Evolutionary conservation across 495 filamentous ascomycete species (phyloP), one percentile per base, ranked within the genome.

Genomic region (Penicillium mononematosum): DNA sequence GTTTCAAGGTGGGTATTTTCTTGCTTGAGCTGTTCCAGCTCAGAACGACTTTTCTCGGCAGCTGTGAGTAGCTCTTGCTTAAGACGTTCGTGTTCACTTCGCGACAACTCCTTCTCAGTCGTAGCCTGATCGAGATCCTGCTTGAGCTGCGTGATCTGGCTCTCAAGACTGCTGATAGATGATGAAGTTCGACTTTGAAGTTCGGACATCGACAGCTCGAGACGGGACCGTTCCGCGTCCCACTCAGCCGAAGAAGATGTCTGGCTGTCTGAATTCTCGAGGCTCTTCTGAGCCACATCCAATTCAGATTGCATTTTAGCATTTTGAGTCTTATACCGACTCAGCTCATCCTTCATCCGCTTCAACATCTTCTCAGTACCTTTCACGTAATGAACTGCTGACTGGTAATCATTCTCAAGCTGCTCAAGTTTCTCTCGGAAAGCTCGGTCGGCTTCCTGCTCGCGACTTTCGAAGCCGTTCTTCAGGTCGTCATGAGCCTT

Each of bases 341-440:
- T 77, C 12, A 98, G 78, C 71, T 98, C 94, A 61, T 96, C 91
- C 78, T 98, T 98, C 85, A 98, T 96, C 63, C 92, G 92, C 73
- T 93, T 92, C 24, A 98, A 80, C 90, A 99, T 96, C 81, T 96
- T 97, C 74, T 99, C 95, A 1, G 93, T 97, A 41, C 94, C 95
- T 67, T 96, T 95, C 60, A 99, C 91, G 67, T 99, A 99, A 72
- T 96, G 92, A n/a, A 98, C 92, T 12, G 95, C 92, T n/a, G 95
- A 96, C 68, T 96, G 91, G 68, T 99, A 96, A 67, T 99, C 94
- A 68, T 90, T 91, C 68, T 97, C 92, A 22, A 99, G 84, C 66
- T 95, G 90, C 52, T 88, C 84, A 52, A 99, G 78, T 70, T 96
- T 97, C 69, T 96, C 92, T 47, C 89, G 86, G 75, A 93, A 98